Evolutionary conservation across 768 basidiomycete species (phyloP).

Genomic region (Suillus occidentalis): DNA sequence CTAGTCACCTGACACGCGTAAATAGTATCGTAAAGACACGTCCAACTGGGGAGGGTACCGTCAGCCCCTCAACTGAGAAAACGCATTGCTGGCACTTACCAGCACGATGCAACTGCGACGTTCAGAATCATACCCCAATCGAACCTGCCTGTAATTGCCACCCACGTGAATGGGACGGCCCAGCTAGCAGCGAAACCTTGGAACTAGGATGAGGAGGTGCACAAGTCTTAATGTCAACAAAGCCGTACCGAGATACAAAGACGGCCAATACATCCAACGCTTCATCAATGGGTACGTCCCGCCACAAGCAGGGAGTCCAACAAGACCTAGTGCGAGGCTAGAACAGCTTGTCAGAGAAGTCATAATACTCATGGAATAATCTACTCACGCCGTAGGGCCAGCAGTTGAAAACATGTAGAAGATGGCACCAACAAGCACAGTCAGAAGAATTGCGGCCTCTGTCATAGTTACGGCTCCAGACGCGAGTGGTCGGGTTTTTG

Average conservation of each 20-base stretch:
- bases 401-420: conserved; percentile 15
- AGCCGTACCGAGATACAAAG: conserved; percentile 28
- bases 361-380: neutral
- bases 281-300: conserved; percentile 31
- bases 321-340: conserved; percentile 19
- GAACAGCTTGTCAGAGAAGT: neutral
- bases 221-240: neutral
- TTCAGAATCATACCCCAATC: conserved; percentile 1
- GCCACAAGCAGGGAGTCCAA: conserved; percentile 21
- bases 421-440: conserved; percentile 23
- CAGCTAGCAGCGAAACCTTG: neutral
- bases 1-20: conserved; percentile 67
- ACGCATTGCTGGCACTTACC: neutral
- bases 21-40: conserved; percentile 47
- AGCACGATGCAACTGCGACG: neutral
- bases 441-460: conserved; percentile 40
- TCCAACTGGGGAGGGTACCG: neutral
- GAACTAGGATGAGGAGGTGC: neutral
- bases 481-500: conserved; percentile 46
- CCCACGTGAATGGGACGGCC: conserved; percentile 1
- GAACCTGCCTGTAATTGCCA: neutral
- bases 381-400: conserved; percentile 2
- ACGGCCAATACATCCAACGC: conserved; percentile 30
- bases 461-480: conserved; percentile 48
- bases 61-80: neutral